Base-by-base conservation (phyloP, 2,329 filamentous ascomycete genomes). In the Fragosphaeria purpurea region DNA sequence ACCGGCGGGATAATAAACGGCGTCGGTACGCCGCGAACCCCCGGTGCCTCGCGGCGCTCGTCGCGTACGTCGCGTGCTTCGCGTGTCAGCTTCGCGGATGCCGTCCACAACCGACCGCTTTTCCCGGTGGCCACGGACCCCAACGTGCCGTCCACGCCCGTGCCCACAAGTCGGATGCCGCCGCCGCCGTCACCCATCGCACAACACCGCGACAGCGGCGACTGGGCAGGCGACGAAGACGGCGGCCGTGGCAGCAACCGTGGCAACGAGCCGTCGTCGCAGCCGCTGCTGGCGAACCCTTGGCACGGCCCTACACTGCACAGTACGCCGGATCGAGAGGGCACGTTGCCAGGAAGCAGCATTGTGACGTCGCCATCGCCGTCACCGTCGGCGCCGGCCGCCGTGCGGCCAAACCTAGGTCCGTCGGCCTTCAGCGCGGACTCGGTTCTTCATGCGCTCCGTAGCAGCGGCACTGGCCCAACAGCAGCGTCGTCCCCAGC, bases 1-100 rank as follows among this genome's bases (percentile, higher is more conserved):
- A 22, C 22, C 22, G 3, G 22, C 22, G 22, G 22, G 22, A 22
- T 22, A 22, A 22, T 22, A 39, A 45, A 48, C 10, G 39, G 4
- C 9, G 9, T 33, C 37, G 38, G 41, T 22, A 39, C 40, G 11
- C 31, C 48, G 2, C 45, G 31, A 11, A 41, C 43, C 1, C 38
- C 47, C 8, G 35, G 22, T 9, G 40, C 46, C 35, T 51, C 53
- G 4, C 54, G 54, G 12, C 60, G 60, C 44, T 75, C 75, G 22
- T 77, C 74, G 51, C 66, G 63, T 41, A 61, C 69, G 11, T 77
- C 75, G 3, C 66, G 63, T 41, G 61, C 69, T 10, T 77, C 75
- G 3, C 69, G 70, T 33, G 63, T 69, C 45, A 74, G 69, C 55
- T 73, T 75, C 55, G 60, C 66, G 43, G 67, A 68, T 35, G 57